Evolutionary conservation across 495 filamentous ascomycete genomes (phyloP).

Genomic region (Parmelia sp.): DNA sequence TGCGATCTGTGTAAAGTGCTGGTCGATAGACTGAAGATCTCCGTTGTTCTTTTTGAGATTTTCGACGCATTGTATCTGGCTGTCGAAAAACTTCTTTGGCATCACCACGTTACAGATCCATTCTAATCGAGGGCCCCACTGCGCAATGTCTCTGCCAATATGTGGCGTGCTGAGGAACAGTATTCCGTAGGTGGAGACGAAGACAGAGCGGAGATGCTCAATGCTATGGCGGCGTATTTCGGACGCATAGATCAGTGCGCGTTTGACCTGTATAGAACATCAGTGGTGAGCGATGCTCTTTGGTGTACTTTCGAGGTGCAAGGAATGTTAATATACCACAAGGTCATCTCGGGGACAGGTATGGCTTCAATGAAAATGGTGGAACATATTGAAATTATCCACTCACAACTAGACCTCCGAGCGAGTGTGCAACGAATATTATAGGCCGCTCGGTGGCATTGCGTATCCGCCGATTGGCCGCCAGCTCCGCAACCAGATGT

Average conservation of each 20-base stretch:
- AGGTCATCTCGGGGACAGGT: too few relatives aligned
- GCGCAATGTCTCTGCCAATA: constrained; percentile 65
- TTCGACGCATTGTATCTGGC: constrained; percentile 60
- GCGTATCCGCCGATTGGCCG: constrained; percentile 52
- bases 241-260: constrained; percentile 58
- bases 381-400: too few relatives aligned
- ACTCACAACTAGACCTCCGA: constrained; percentile 76
- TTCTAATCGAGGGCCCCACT: constrained; percentile 69
- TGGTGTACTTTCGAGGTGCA: too few relatives aligned
- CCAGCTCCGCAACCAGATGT: constrained; percentile 56
- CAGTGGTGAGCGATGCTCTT: too few relatives aligned
- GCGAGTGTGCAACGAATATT: constrained; percentile 77
- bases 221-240: constrained; percentile 56
- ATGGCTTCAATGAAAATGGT: too few relatives aligned
- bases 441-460: constrained; percentile 57
- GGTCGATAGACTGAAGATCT: constrained; percentile 72
- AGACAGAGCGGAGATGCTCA: constrained; percentile 67
- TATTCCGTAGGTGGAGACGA: constrained; percentile 75
- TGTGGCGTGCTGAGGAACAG: constrained; percentile 88
- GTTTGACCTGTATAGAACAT: too few relatives aligned
- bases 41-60: constrained; percentile 72
- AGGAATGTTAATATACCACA: too few relatives aligned
- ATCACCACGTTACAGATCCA: constrained; percentile 63
- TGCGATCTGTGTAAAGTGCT: constrained; percentile 65
- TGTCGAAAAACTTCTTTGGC: constrained; percentile 63